Percentiles rank a stretch among this genome's conserved stretches.
Conservation (phyloP, 805 yeast genomes). For the Yarrowia yakushimensis region DNA sequence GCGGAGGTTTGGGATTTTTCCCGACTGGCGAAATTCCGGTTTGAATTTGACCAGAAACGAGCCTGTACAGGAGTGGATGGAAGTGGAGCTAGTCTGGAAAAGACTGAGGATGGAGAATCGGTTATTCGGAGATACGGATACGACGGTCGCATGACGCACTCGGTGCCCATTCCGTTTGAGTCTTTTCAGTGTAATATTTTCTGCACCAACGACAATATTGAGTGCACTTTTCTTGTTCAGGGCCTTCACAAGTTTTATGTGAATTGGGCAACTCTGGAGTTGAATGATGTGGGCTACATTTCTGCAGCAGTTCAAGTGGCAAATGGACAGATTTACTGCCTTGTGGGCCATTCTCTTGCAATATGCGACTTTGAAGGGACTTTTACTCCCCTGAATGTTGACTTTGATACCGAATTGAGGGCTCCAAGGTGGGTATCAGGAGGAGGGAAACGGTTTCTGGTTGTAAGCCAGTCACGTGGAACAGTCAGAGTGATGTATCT, state of each 20-base stretch:
- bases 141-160: neutral
- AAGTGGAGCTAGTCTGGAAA: neutral
- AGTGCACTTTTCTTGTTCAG: neutral
- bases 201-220: neutral
- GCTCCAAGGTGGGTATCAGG: neutral
- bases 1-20: conserved; percentile 2
- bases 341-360: neutral
- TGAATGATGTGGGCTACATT: neutral
- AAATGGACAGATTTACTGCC: neutral
- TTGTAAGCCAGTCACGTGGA: neutral
- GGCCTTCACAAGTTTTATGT: conserved; percentile 1
- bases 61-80: neutral
- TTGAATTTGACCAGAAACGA: neutral
- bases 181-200: neutral
- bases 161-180: neutral
- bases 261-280: neutral
- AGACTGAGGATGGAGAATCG: neutral
- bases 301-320: neutral
- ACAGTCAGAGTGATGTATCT: neutral
- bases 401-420: neutral
- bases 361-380: neutral
- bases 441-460: neutral
- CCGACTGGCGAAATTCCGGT: neutral
- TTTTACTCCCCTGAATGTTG: neutral
- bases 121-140: neutral